Evolutionary conservation across 768 basidiomycete genomes (phyloP).

Genomic region (Amanita subjunquillea): DNA sequence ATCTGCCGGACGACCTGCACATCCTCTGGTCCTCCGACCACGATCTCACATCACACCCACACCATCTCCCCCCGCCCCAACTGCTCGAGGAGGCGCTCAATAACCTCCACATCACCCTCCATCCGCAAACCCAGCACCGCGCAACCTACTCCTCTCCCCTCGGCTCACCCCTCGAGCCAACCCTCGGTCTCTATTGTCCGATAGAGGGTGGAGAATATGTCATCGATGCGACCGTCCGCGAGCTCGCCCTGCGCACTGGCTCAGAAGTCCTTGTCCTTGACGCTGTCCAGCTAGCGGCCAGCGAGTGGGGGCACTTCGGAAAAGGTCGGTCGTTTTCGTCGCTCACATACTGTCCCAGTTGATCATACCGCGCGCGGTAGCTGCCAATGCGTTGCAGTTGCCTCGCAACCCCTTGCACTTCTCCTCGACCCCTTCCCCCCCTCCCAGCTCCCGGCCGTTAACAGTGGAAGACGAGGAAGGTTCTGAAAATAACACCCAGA

Average conservation of each 20-base stretch:
- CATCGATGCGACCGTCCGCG: constrained; percentile 68
- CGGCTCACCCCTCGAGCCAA: constrained; percentile 61
- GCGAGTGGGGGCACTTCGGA: constrained; percentile 82
- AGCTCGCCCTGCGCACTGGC: constrained; percentile 61
- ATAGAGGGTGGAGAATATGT: constrained; percentile 79
- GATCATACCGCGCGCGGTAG: constrained; percentile 26
- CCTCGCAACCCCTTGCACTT: constrained; percentile 74
- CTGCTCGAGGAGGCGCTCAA: constrained; percentile 69
- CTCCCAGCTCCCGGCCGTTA: constrained; percentile 15
- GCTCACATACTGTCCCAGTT: neutral
- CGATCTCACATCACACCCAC: constrained; percentile 22
- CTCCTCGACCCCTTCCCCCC: constrained; percentile 18
- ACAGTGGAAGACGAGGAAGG: constrained; percentile 39
- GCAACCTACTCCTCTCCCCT: constrained; percentile 47
- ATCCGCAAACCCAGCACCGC: constrained; percentile 73
- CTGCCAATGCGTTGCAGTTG: constrained; percentile 58
- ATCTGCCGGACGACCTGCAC: constrained; percentile 45
- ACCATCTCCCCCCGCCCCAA: constrained; percentile 56
- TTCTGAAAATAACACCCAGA: constrained; percentile 19
- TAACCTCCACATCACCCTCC: constrained; percentile 66
- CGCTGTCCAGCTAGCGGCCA: constrained; percentile 73
- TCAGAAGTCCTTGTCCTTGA: constrained; percentile 84
- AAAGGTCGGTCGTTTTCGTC: constrained; percentile 36
- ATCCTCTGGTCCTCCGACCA: constrained; percentile 57
- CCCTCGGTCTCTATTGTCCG: constrained; percentile 79